phyloP scores from a whole-genome alignment of 2,329 filamentous ascomycete species.

The Penicillium digitatum region DNA sequence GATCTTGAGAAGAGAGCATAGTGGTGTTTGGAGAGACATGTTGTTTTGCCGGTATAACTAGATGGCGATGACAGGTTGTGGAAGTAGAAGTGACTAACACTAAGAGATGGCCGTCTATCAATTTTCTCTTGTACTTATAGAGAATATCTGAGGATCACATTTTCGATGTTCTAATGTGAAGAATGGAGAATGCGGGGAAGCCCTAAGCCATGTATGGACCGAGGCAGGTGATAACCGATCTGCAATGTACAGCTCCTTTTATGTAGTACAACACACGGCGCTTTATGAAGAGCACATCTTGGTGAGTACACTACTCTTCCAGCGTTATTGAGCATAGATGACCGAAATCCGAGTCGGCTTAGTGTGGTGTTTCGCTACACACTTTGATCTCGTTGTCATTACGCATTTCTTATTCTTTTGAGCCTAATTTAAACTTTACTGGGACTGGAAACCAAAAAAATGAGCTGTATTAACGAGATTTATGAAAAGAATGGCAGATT shows the following conservation, averaged over 20 bases:
- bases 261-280: neutral
- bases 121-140: neutral
- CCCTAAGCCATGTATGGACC: slow-evolving; percentile 10
- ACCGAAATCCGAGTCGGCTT: neutral
- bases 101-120: neutral
- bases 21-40: slow-evolving; percentile 66
- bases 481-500: neutral
- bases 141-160: neutral
- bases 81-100: neutral
- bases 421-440: neutral
- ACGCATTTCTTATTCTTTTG: too few relatives aligned
- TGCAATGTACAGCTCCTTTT: neutral
- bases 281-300: slow-evolving; percentile 3
- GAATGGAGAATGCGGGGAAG: slow-evolving; percentile 1
- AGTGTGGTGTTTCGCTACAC: neutral
- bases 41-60: neutral
- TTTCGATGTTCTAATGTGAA: neutral
- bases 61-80: neutral
- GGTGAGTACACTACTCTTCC: neutral
- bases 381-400: neutral
- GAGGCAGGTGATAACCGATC: slow-evolving; percentile 14
- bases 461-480: neutral
- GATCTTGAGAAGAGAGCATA: slow-evolving; percentile 75
- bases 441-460: neutral
- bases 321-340: neutral